Evolutionary conservation across 345 rosid genomes (phyloP).

Genomic region (Eucalyptus pauciflora): DNA sequence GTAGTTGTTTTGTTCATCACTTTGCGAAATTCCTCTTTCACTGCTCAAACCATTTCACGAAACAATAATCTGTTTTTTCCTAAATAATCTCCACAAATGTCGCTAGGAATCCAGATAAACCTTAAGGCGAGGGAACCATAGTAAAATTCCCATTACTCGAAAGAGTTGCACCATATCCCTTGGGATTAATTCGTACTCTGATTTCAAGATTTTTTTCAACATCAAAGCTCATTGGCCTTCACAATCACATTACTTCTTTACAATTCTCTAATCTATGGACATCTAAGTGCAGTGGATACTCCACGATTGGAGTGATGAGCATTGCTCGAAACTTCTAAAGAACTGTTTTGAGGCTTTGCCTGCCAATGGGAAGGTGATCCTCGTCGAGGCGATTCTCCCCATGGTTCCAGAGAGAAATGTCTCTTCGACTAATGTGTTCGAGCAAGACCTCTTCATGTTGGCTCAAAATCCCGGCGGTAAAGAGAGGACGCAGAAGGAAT

Average conservation of each 20-base stretch:
- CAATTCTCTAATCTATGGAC: neutral
- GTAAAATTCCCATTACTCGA: neutral
- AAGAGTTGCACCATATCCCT: neutral
- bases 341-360: conserved; percentile 38
- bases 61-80: neutral
- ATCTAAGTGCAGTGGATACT: conserved; percentile 16
- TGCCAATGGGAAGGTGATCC: conserved; percentile 21
- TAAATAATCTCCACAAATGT: neutral
- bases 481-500: conserved; percentile 34
- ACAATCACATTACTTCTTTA: neutral
- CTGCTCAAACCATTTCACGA: neutral
- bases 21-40: neutral
- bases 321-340: conserved; percentile 25
- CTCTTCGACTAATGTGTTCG: conserved; percentile 13
- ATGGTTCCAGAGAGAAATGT: conserved; percentile 2
- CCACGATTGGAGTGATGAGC: conserved; percentile 31
- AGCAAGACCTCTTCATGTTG: conserved; percentile 32
- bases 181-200: neutral
- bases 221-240: neutral
- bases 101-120: neutral
- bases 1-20: neutral
- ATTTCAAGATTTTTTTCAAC: neutral
- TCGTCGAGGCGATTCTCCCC: conserved; percentile 28
- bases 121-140: neutral
- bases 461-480: conserved; percentile 23